phyloP scores from a whole-genome alignment of 495 filamentous ascomycete genomes.

The Aspergillus baeticus region DNA sequence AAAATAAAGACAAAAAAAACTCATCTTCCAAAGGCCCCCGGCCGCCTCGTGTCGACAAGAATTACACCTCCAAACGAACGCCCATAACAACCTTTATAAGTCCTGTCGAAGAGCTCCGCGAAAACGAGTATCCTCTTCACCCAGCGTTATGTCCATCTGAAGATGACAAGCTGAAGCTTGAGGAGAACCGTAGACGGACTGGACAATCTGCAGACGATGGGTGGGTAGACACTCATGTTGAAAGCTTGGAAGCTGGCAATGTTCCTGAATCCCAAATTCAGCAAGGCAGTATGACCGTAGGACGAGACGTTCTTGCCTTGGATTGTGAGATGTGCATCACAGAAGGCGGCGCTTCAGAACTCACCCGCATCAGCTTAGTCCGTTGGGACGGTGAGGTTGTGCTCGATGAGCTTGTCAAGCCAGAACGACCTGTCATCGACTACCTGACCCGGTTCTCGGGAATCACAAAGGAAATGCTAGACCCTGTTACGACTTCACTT shows the following conservation, averaged over 20 bases:
- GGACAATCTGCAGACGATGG: constrained; percentile 57
- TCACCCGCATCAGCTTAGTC: constrained; percentile 84
- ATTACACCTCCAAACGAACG: constrained; percentile 67
- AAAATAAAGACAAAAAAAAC: constrained; percentile 55
- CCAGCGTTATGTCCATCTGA: constrained; percentile 58
- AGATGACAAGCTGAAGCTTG: constrained; percentile 39
- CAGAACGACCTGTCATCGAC: constrained; percentile 76
- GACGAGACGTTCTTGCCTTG: constrained; percentile 75
- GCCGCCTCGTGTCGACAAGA: constrained; percentile 55
- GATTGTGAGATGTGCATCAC: constrained; percentile 98
- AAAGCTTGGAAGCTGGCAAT: constrained; percentile 60
- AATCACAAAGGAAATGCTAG: constrained; percentile 81
- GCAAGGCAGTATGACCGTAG: constrained; percentile 78
- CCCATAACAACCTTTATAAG: constrained; percentile 75
- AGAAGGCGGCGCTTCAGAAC: constrained; percentile 67
- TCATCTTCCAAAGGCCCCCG: constrained; percentile 53
- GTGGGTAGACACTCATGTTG: constrained; percentile 80
- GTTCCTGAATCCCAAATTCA: constrained; percentile 69
- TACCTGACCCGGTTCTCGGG: constrained; percentile 89
- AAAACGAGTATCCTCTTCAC: constrained; percentile 79
- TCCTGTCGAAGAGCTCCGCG: constrained; percentile 67
- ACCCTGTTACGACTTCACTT: constrained; percentile 78
- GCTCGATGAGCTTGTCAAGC: constrained; percentile 90
- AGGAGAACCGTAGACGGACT: constrained; percentile 42
- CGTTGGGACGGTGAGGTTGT: constrained; percentile 81